Evolutionary conservation across 345 rosid species (phyloP), one percentile per base, ranked within the genome.

Genomic region (Syzygium aromaticum): DNA sequence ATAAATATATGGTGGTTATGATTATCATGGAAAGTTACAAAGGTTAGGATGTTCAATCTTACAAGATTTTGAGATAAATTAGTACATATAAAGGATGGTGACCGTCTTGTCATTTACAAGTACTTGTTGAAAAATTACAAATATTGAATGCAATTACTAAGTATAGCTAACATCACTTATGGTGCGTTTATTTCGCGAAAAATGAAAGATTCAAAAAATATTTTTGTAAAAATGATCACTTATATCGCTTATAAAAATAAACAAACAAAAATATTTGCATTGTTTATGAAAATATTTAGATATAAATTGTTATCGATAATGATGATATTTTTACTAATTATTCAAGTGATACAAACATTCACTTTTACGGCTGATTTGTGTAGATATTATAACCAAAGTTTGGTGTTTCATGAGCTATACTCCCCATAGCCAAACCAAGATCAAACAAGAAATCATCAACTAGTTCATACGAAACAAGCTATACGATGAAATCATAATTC

Each of bases 101-200:
- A 61, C 6, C 13, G 33, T n/a, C 33, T n/a, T 7, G 17, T n/a
- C 67, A 61, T 61, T 61, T 12, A n/a, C 17, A 13, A 61, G 33
- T 61, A 13, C 67, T 61, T 12, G n/a, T 27, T 12, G 30, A 27
- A 61, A 61, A n/a, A n/a, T 61, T 61, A 12, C 73, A 61, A 61
- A 27, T n/a, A 61, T 61, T 0, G 33, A n/a, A 61, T 27, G 3
- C 17, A 61, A 61, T 61, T 61, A 61, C 73, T 61, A 61, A 61
- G 73, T 13, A n/a, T 61, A 30, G 15, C 13, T 61, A n/a, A 15
- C 33, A n/a, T 13, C 73, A n/a, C 17, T 61, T 61, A 27, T 2
- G 17, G 6, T n/a, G 33, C 0, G 2, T 61, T 61, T n/a, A 17
- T 61, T 61, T 27, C 15, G 17, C 1, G 15, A 0, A 61, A 61